Conservation (phyloP, 2,329 filamentous ascomycete genomes). For the Diaporthe vexans region DNA sequence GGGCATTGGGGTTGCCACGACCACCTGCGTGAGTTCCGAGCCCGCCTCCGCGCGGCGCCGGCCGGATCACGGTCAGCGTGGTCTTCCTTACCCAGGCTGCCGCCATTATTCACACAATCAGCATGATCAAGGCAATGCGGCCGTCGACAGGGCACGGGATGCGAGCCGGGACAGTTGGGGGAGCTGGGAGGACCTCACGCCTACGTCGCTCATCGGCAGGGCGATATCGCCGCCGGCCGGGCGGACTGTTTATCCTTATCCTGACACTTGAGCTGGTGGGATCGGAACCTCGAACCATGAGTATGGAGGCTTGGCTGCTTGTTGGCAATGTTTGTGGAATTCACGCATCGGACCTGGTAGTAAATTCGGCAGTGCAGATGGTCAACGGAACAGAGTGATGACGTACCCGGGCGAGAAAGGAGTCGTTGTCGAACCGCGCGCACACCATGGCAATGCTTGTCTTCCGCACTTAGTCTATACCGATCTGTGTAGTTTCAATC, state of each 20-base stretch:
- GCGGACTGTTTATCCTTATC: slow-evolving; percentile 28
- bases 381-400: not conserved
- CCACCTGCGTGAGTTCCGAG: slow-evolving; percentile 14
- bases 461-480: not conserved
- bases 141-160: not conserved
- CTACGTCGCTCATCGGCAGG: slow-evolving; percentile 27
- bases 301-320: not conserved
- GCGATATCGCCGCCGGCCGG: slow-evolving; percentile 34
- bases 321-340: not conserved
- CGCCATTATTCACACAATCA: not conserved
- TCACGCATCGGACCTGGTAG: not conserved
- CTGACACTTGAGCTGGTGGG: not conserved
- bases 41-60: not conserved
- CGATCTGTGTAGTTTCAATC: not conserved
- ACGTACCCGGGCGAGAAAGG: not conserved
- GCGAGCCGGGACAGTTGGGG: slow-evolving; percentile 37
- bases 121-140: not conserved
- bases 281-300: no score
- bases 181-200: slow-evolving; percentile 35
- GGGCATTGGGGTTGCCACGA: slow-evolving; percentile 35
- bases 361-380: not conserved
- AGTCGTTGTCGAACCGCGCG: not conserved
- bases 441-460: not conserved
- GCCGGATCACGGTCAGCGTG: not conserved
- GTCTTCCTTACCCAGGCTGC: not conserved